A percentile compares a stretch with the other conserved stretches of the same genome.
Evolutionary conservation across 306 rosid genomes (phyloP).

Genomic region (Lotus japonicus): DNA sequence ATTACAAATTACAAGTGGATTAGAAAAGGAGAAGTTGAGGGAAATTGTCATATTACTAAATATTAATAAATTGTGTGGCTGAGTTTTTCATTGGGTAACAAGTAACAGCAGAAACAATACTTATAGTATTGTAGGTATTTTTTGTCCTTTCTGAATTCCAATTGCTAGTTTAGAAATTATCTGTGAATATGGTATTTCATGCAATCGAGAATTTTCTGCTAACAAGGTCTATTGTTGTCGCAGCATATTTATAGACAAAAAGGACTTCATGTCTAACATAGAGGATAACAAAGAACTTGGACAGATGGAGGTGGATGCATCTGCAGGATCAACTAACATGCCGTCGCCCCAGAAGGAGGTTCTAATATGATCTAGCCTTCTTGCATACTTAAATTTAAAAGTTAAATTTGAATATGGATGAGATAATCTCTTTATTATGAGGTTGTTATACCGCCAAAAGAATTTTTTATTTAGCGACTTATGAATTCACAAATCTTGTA

Average conservation of each 20-base stretch:
- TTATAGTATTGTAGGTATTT: too few relatives aligned
- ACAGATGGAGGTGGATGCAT: conserved; percentile 40
- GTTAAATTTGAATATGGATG: background rate
- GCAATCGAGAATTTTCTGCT: conserved; percentile 5
- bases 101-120: too few relatives aligned
- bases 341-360: conserved; percentile 65
- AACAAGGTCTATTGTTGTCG: conserved; percentile 25
- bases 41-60: too few relatives aligned
- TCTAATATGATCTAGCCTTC: conserved; percentile 7
- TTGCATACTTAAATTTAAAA: background rate
- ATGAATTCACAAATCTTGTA: conserved; percentile 31
- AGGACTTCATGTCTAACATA: conserved; percentile 41
- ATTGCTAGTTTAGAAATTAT: background rate
- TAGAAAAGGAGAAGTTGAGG: too few relatives aligned
- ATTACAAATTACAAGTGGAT: too few relatives aligned
- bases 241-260: conserved; percentile 25
- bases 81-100: too few relatives aligned
- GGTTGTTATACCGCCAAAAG: background rate
- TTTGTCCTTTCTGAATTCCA: background rate
- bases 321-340: conserved; percentile 35
- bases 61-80: too few relatives aligned
- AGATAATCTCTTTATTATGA: background rate
- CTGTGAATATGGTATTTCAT: background rate
- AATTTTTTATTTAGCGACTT: conserved; percentile 18
- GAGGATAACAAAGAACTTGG: conserved; percentile 54